These are phyloP conservation scores for Penicillium verhagenii DNA, from an alignment of 495 filamentous ascomycete species.

Conservation along the genomic window DNA sequence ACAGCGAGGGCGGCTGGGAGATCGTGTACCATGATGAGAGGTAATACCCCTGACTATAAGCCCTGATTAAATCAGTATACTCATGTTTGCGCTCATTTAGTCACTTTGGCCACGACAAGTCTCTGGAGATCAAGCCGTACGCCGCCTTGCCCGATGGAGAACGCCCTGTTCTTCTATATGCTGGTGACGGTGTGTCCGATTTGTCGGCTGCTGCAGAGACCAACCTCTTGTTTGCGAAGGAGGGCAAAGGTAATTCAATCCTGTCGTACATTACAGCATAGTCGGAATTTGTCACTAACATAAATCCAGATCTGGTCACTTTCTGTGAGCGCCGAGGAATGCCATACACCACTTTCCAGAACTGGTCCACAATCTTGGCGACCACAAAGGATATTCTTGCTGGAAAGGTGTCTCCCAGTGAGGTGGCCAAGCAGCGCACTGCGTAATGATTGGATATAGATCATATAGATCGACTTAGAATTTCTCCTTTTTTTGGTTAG, in stretches of 20 bases:
- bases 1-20: conserved; percentile 78
- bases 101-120: conserved; percentile 92
- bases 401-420: conserved; percentile 48
- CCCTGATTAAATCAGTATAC: not conserved
- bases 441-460: conserved; percentile 1
- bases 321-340: conserved; percentile 77
- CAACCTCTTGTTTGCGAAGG: conserved; percentile 87
- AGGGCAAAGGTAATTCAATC: conserved; percentile 64
- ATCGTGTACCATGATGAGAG: conserved; percentile 87
- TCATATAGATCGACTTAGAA: conserved; percentile 9
- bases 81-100: conserved; percentile 36
- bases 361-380: conserved; percentile 72
- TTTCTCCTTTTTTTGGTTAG: not conserved
- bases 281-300: not conserved
- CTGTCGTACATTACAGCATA: not conserved
- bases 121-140: conserved; percentile 80
- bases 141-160: conserved; percentile 63
- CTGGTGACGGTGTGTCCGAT: conserved; percentile 88
- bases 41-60: conserved; percentile 35
- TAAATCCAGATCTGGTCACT: conserved; percentile 65
- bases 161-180: conserved; percentile 80
- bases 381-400: conserved; percentile 71
- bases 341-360: conserved; percentile 77
- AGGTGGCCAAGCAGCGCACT: conserved; percentile 23
- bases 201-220: conserved; percentile 85